Percentiles rank a stretch among this genome's conserved stretches.
Evolutionary conservation across 257 asterid species (phyloP).

Genomic region (Nicotiana knightiana): DNA sequence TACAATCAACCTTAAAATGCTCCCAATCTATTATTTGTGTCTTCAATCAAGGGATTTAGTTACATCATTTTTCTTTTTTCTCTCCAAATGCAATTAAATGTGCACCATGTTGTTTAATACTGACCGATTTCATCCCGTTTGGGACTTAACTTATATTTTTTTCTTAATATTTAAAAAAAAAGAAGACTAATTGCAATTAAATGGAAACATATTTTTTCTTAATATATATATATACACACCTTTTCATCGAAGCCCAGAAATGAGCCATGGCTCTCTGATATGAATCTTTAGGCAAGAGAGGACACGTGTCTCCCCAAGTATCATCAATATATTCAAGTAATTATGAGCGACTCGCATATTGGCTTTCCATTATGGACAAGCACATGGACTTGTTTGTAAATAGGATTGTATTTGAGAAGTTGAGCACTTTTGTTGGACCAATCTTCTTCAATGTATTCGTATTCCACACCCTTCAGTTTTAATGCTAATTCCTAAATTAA

Average conservation of each 20-base stretch:
- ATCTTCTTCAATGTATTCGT: slow-evolving; percentile 3
- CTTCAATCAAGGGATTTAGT: too few relatives aligned
- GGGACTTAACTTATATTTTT: too few relatives aligned
- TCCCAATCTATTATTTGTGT: too few relatives aligned
- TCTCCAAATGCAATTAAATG: too few relatives aligned
- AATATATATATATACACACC: neutral
- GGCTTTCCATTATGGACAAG: slow-evolving; percentile 6
- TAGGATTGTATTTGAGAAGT: neutral
- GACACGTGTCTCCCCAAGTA: neutral
- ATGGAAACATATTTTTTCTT: too few relatives aligned
- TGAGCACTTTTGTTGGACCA: neutral
- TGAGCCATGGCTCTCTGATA: neutral
- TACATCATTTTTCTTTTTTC: too few relatives aligned
- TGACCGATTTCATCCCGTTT: too few relatives aligned
- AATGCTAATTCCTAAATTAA: neutral
- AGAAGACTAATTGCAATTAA: neutral
- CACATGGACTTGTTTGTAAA: neutral
- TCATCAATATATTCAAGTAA: slow-evolving; percentile 7
- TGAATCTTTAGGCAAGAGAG: neutral
- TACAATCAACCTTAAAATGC: too few relatives aligned
- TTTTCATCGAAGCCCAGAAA: slow-evolving; percentile 1
- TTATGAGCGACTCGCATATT: neutral
- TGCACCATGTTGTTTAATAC: too few relatives aligned
- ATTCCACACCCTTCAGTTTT: neutral
- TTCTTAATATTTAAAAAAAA: neutral